Base-by-base conservation (phyloP, 345 rosid genomes). In the Rhodomyrtus tomentosa region DNA sequence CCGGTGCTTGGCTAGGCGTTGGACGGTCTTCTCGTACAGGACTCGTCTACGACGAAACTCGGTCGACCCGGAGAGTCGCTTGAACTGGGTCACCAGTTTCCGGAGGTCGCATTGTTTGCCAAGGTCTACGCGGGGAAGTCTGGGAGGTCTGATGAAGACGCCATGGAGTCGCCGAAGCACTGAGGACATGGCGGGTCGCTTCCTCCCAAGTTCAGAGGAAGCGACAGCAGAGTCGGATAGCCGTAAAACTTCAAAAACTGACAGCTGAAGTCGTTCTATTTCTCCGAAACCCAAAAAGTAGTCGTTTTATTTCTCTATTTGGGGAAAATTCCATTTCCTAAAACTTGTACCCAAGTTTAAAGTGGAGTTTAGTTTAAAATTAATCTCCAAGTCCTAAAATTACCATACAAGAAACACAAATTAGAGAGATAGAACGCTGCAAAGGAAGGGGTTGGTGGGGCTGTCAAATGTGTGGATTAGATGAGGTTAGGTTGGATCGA, bases 1-100 rank as follows among this genome's bases (percentile, higher is more conserved):
- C 8, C 85, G 85, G 80, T 45, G 74, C 27, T 62, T 18, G 74
- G 84, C 72, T 8, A 90, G 91, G 59, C 88, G 86, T 50, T 82
- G 88, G 73, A 88, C 55, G 62, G 62, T 54, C 15, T n/a, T 50
- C 79, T 80, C 84, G 84, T 68, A 59, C 22, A 59, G 73, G 40
- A 59, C 73, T 0, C 73, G 73, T 29, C 73, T 29, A 3, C 73
- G 73, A 59, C 73, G 73, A 0, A 59, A 59, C 40, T 59, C 40
- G 73, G 22, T 0, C 21, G 73, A 59, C 40, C 0, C 73, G 40
- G 73, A 59, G 40, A 59, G 73, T 7, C 29, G 73, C 73, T 59
- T 59, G 73, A 59, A 59, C 73, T 59, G 9, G 40, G 73, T 20
- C 11, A 59, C 73, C 22, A 59, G 73, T 8, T 29, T 29, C 55